A percentile compares a stretch with the other conserved stretches of the same genome.
These are phyloP conservation scores for Peziza echinospora DNA, from an alignment of 495 filamentous ascomycete genomes.

Conservation along the genomic window DNA sequence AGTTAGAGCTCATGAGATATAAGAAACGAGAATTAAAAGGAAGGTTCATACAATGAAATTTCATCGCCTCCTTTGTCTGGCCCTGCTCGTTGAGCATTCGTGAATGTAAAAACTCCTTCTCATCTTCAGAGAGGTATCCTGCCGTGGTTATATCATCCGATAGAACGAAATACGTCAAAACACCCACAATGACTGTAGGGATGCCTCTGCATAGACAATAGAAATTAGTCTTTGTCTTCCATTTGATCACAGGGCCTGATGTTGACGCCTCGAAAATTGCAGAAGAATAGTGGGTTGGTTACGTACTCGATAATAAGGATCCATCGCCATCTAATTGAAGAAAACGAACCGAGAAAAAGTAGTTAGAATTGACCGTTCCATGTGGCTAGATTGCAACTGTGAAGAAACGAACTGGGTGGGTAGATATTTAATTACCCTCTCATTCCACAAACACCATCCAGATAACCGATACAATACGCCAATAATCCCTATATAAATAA, in stretches of 20 bases:
- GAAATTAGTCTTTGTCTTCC: no score
- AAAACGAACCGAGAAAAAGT: no score
- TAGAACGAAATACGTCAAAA: slow-evolving; percentile 38
- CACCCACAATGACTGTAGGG: slow-evolving; percentile 40
- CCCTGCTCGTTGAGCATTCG: slow-evolving; percentile 32
- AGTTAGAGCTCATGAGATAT: no score
- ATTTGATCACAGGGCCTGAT: no score
- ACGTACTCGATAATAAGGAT: slow-evolving; percentile 41
- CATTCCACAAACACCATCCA: slow-evolving; percentile 43
- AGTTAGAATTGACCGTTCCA: no score
- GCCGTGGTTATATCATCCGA: slow-evolving; percentile 43
- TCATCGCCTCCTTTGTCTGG: slow-evolving; percentile 35
- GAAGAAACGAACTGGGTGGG: no score
- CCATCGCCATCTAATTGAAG: slow-evolving; percentile 38
- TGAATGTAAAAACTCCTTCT: slow-evolving; percentile 29
- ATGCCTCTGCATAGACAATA: no score
- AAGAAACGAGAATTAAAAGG: no score
- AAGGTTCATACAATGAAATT: slow-evolving; percentile 26
- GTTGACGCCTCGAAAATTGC: neutral
- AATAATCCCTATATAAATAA: neutral
- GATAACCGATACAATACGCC: slow-evolving; percentile 33
- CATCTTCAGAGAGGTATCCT: slow-evolving; percentile 37
- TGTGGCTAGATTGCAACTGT: no score
- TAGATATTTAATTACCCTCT: slow-evolving; percentile 24
- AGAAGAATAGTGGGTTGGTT: neutral